Conservation (phyloP, 1,284 basidiomycete species). For the Boletus putidus region DNA sequence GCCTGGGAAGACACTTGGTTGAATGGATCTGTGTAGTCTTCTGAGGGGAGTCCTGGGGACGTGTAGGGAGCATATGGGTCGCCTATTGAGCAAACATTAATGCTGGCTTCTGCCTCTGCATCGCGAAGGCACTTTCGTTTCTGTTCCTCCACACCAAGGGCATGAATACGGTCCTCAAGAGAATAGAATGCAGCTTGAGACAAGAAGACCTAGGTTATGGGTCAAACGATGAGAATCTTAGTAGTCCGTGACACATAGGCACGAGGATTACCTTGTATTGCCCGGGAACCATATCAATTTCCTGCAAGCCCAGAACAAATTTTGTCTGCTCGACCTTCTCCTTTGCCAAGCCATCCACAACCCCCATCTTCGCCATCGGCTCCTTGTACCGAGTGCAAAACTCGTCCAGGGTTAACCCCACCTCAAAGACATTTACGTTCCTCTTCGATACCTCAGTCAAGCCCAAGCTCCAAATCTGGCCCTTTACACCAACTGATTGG, state of each 20-base stretch:
- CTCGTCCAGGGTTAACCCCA: slow-evolving; percentile 84
- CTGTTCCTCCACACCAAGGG: slow-evolving; percentile 80
- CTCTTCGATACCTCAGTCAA: slow-evolving; percentile 77
- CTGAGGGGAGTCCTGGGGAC: slow-evolving; percentile 46
- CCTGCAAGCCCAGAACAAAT: slow-evolving; percentile 64
- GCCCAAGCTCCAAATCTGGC: slow-evolving; percentile 83
- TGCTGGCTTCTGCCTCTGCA: slow-evolving; percentile 71
- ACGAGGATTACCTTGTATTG: slow-evolving; percentile 63
- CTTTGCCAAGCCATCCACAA: slow-evolving; percentile 51
- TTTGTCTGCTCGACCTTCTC: slow-evolving; percentile 62
- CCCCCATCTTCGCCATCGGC: slow-evolving; percentile 49
- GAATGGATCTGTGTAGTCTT: slow-evolving; percentile 53
- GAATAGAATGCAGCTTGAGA: slow-evolving; percentile 85
- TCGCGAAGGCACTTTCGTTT: slow-evolving; percentile 73
- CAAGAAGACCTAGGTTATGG: slow-evolving; percentile 75
- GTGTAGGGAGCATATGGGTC: slow-evolving; percentile 80
- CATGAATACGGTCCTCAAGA: slow-evolving; percentile 85
- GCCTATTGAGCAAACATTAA: slow-evolving; percentile 61
- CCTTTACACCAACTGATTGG: slow-evolving; percentile 92
- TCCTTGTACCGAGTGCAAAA: slow-evolving; percentile 82
- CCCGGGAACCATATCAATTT: slow-evolving; percentile 79
- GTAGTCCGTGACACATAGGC: neutral
- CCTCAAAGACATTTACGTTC: slow-evolving; percentile 71
- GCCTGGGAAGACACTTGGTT: slow-evolving; percentile 49
- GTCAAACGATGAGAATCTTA: slow-evolving; percentile 6